Evolutionary conservation across 257 asterid genomes (phyloP), one percentile per base, ranked within the genome.

Genomic region (Solanum corneliomulleri): DNA sequence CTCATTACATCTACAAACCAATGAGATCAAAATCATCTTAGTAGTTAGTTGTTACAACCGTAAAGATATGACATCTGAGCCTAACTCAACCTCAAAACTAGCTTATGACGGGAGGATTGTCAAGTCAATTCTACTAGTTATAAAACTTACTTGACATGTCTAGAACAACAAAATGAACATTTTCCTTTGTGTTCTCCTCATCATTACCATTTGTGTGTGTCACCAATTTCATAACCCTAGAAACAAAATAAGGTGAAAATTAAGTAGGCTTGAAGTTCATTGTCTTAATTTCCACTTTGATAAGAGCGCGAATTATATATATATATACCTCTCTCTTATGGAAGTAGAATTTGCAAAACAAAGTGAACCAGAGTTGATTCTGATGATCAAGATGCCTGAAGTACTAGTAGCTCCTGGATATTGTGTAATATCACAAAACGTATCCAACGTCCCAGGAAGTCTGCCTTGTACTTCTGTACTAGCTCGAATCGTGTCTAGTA

Each of bases 321-420:
- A 29, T 83, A 13, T 27, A 9, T 92, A 95, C 98, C 96, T 94
- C 91, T 91, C 93, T 90, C 93, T 89, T 16, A 92, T 93, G 91
- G 91, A 94, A 91, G 87, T 92, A 60, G 98, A 91, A 88, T 95
- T 95, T 42, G 98, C 98, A 31, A 70, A 95, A 88, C 98, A 94
- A 15, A 95, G 89, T 1, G 96, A 92, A 9, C 91, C 92, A 15
- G 95, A 92, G 90, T 92, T 92, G 35, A 95, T 88, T 37, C 95
- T 93, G 56, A 93, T 85, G 2, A 92, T 86, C 52, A 90, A 87
- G 80, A 94, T 88, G 83, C 96, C 98, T 9, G 96, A 86, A 66
- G 88, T 90, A 42, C 15, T 12, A 27, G 90, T 74, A 16, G 96
- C 95, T 66, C 87, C 49, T 0, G 98, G 98, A 84, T 88, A 95